phyloP scores from a whole-genome alignment of 495 filamentous ascomycete genomes.

The Penicillium pancosmium region DNA sequence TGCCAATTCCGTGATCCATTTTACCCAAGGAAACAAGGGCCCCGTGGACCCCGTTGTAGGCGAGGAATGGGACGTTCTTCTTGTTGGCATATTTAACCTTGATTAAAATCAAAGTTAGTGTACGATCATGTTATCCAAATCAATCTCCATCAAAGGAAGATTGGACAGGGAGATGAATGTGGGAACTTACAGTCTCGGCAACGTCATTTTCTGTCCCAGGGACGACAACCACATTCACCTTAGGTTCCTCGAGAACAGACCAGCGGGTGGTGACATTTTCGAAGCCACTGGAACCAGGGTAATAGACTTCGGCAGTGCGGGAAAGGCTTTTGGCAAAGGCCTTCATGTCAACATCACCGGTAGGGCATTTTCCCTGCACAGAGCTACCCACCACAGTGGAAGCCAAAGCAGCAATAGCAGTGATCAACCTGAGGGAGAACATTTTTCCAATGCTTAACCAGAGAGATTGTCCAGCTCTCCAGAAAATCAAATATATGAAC shows the following conservation, averaged over 20 bases:
- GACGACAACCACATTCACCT: constrained; percentile 49
- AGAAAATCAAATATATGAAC: not conserved
- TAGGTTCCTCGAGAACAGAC: constrained; percentile 41
- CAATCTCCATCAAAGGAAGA: not conserved
- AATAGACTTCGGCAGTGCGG: constrained; percentile 43
- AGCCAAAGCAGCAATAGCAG: constrained; percentile 24
- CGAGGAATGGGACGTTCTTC: constrained; percentile 52
- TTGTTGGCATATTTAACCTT: constrained; percentile 51
- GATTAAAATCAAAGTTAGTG: constrained; percentile 4
- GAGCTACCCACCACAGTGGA: constrained; percentile 7
- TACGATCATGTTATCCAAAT: not conserved
- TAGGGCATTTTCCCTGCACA: constrained; percentile 7
- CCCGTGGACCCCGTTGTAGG: constrained; percentile 52
- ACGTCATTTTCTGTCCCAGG: constrained; percentile 56
- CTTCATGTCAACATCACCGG: constrained; percentile 13
- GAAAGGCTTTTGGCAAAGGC: constrained; percentile 41
- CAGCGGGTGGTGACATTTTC: constrained; percentile 45
- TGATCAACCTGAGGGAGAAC: constrained; percentile 16
- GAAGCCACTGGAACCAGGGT: constrained; percentile 45
- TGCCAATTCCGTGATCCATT: constrained; percentile 53
- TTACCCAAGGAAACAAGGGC: constrained; percentile 41
- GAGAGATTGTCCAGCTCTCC: not conserved
- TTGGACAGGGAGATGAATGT: not conserved
- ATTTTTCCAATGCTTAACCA: not conserved
- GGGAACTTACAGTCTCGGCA: constrained; percentile 41